Percentiles rank a stretch among this genome's conserved stretches.
Evolutionary conservation across 2,329 filamentous ascomycete species (phyloP).

Genomic region (Aspergillus bombycis): DNA sequence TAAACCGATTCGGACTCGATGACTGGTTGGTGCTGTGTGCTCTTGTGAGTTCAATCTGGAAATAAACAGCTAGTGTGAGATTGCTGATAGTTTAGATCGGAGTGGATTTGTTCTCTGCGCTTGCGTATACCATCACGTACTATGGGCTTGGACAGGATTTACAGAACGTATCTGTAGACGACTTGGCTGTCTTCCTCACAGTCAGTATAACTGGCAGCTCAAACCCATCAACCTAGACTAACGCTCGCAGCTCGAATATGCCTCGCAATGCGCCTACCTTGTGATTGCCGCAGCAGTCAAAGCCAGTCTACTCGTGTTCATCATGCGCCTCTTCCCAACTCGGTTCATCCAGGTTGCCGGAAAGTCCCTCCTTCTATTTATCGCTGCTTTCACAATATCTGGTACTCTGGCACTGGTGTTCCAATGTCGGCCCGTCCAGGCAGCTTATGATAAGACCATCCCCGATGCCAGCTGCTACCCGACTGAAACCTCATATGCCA

Average conservation of each 20-base stretch:
- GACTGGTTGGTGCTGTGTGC: constrained; percentile 20
- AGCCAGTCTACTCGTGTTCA: constrained; percentile 18
- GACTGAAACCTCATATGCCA: constrained; percentile 10
- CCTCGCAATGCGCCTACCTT: constrained; percentile 18
- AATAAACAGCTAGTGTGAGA: neutral
- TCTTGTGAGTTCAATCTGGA: constrained; percentile 12
- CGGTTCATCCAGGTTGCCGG: constrained; percentile 12
- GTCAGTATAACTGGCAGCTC: neutral
- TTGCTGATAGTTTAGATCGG: constrained; percentile 5
- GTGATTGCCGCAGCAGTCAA: constrained; percentile 18
- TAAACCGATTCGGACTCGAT: constrained; percentile 18
- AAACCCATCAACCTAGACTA: neutral
- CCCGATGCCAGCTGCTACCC: constrained; percentile 12
- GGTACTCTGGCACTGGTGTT: constrained; percentile 17
- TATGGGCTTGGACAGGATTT: constrained; percentile 17
- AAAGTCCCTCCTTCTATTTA: constrained; percentile 14
- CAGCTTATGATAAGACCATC: constrained; percentile 18
- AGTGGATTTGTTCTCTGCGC: constrained; percentile 18
- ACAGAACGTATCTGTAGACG: constrained; percentile 9
- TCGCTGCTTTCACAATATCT: constrained; percentile 15
- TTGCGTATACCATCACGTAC: constrained; percentile 19
- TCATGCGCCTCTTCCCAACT: constrained; percentile 23
- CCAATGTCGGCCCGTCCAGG: constrained; percentile 18
- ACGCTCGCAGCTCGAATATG: constrained; percentile 14
- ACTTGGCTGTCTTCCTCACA: constrained; percentile 5